These are phyloP conservation scores for Nadsonia fulvescens DNA, from an alignment of 805 yeast genomes.

Conservation along the genomic window DNA sequence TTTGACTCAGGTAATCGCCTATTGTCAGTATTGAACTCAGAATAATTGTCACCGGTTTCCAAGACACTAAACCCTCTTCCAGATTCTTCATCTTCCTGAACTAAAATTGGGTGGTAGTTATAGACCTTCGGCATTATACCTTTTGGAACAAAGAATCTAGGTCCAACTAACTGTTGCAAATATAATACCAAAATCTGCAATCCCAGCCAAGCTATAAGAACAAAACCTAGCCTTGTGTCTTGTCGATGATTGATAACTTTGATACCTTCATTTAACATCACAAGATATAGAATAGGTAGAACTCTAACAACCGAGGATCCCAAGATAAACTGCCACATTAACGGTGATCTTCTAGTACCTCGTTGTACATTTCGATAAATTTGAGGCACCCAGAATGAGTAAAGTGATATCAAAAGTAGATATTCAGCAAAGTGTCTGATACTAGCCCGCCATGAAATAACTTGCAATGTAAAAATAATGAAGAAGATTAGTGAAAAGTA, in stretches of 20 bases:
- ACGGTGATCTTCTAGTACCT: constrained; percentile 41
- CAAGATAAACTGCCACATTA: constrained; percentile 58
- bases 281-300: constrained; percentile 47
- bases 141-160: constrained; percentile 70
- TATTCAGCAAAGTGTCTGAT: constrained; percentile 42
- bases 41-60: constrained; percentile 1
- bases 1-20: too few relatives aligned
- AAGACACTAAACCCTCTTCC: constrained; percentile 21
- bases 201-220: constrained; percentile 35
- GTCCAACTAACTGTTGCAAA: constrained; percentile 52
- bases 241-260: constrained; percentile 60
- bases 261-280: constrained; percentile 20
- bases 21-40: too few relatives aligned
- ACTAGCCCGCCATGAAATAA: constrained; percentile 43
- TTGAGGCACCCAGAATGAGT: constrained; percentile 82
- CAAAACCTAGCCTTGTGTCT: constrained; percentile 31
- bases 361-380: constrained; percentile 57
- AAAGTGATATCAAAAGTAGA: constrained; percentile 29
- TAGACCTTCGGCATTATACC: constrained; percentile 63
- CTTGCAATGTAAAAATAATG: constrained; percentile 38
- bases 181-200: constrained; percentile 41
- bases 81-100: constrained; percentile 39
- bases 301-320: constrained; percentile 48
- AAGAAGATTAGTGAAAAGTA: constrained; percentile 35
- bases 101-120: constrained; percentile 58